Evolutionary conservation across 441 rosid genomes (phyloP).

Genomic region (Corymbia calophylla): DNA sequence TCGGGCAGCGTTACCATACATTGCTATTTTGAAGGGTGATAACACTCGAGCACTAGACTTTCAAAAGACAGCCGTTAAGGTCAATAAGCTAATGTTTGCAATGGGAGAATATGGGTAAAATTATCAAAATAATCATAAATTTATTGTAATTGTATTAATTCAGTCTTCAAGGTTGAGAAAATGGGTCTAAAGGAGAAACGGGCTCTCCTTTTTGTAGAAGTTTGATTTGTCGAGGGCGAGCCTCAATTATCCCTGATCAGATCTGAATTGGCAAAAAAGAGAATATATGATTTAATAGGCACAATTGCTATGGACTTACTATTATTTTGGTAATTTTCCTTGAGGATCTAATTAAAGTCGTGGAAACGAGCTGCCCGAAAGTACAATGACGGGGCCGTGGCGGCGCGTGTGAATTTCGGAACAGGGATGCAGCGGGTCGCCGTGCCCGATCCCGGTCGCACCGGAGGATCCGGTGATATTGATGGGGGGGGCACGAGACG

Average conservation of each 20-base stretch:
- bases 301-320: too few species aligned
- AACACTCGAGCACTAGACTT: background rate
- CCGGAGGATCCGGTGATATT: background rate
- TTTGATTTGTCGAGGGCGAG: background rate
- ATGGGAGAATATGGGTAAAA: rapidly evolving
- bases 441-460: background rate
- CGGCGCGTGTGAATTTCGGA: rapidly evolving
- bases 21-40: background rate
- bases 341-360: background rate
- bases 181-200: rapidly evolving
- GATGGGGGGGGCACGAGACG: background rate
- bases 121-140: too few species aligned
- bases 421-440: background rate
- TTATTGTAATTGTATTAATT: too few species aligned
- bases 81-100: background rate
- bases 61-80: rapidly evolving
- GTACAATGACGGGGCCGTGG: background rate
- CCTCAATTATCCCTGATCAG: too few species aligned
- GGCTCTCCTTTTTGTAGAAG: rapidly evolving
- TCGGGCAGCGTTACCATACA: too few species aligned
- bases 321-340: too few species aligned
- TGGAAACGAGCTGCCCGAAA: rapidly evolving
- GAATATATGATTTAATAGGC: too few species aligned
- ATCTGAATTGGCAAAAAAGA: too few species aligned
- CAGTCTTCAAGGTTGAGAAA: background rate